Conservation (phyloP, 2,329 filamentous ascomycete species). For the Elsinoe batatas region DNA sequence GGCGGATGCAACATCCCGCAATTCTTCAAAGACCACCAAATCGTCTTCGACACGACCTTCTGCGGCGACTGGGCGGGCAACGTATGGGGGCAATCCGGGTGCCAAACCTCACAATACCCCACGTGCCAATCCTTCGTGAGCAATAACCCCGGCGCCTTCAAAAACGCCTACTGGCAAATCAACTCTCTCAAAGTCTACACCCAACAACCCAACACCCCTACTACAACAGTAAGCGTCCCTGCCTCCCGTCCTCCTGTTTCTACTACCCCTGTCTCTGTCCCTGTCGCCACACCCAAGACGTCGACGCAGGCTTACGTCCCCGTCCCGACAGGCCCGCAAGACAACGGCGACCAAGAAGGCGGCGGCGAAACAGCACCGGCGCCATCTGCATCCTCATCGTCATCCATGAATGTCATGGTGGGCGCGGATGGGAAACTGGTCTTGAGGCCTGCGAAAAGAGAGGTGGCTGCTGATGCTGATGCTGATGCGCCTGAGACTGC, state of each 20-base stretch:
- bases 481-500: background rate
- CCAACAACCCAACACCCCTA: conserved; percentile 6
- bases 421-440: background rate
- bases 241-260: background rate
- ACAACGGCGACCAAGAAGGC: background rate
- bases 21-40: conserved; percentile 55
- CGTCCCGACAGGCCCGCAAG: background rate
- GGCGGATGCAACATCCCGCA: conserved; percentile 54
- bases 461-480: background rate
- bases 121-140: conserved; percentile 26
- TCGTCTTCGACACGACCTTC: conserved; percentile 28
- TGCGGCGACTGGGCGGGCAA: conserved; percentile 33
- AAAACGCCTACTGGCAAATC: conserved; percentile 33
- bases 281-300: background rate
- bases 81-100: conserved; percentile 34
- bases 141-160: conserved; percentile 28
- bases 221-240: background rate
- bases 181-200: conserved; percentile 33
- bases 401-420: conserved; percentile 3
- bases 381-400: background rate
- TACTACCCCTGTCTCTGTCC: background rate
- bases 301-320: background rate
- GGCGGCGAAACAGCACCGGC: background rate
- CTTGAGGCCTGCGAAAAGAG: background rate
- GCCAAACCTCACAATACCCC: conserved; percentile 25